Base-by-base conservation (phyloP, 768 basidiomycete species). In the Kwoniella dejecticola region DNA sequence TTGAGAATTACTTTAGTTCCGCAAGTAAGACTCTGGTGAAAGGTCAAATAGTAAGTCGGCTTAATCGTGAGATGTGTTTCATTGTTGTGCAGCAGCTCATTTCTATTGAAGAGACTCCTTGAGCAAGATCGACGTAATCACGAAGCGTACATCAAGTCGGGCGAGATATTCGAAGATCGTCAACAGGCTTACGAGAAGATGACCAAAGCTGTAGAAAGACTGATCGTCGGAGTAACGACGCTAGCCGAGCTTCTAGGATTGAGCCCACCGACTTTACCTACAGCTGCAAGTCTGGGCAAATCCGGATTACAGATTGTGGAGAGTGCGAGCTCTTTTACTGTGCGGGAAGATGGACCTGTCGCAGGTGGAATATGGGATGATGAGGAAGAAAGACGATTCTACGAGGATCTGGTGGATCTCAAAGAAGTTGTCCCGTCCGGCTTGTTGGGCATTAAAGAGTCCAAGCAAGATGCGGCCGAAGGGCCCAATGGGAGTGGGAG, bases 101-200 rank as follows among this genome's bases (percentile, higher is more conserved):
- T 53, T 27, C 17, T 49, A 27, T 52, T 52, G 27, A 72, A 98
- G 95, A 87, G 89, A 48, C 83, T 99, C 46, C 92, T 97, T 87
- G 92, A 96, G 67, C 94, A 96, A 80, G 96, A 98, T 78, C 88
- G 88, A 64, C 84, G 89, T 52, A 99, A 99, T 71, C 95, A 98
- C 75, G 96, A 99, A 82, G 96, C 96, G 59, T 99, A 99, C 76
- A 98, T 99, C 68, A 91, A 94, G 30, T 97, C 94, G 2, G 96
- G 96, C 26, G 95, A 99, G 79, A 97, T 99, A 64, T 99, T 99
- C 69, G 96, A 99, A 75, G 96, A 99, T 77, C 86, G 96, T 31
- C 95, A 98, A 77, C 94, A 98, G 79, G 92, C 90, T 10, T 99
- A 99, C 76, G 96, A 99, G 82, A 93, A 91, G 81, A 96, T 98